Percentiles rank a stretch among this genome's conserved stretches.
These are phyloP conservation scores for Ascoidea rubescens DNA, from an alignment of 805 yeast genomes.

Conservation along the genomic window DNA sequence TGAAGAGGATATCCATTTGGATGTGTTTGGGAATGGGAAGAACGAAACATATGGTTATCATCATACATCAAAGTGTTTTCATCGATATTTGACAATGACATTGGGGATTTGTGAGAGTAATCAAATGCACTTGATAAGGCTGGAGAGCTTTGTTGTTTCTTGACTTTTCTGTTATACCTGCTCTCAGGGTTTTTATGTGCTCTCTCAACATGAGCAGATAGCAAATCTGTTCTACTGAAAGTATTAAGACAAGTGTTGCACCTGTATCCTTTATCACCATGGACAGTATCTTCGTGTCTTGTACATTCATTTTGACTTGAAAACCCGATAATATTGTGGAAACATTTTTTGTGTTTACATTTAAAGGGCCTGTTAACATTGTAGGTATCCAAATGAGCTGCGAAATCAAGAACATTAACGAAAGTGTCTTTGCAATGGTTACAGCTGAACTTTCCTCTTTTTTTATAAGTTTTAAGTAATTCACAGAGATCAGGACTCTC, in stretches of 20 bases:
- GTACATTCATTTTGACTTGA: constrained; percentile 5
- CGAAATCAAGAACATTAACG: constrained; percentile 5
- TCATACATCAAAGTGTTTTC: too few species aligned
- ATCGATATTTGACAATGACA: too few species aligned
- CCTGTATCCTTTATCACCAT: constrained; percentile 6
- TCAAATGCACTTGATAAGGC: neutral
- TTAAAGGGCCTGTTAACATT: constrained; percentile 3
- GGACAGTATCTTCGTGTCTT: constrained; percentile 6
- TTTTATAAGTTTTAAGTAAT: constrained; percentile 4
- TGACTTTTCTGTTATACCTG: constrained; percentile 11
- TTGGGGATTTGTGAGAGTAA: too few species aligned
- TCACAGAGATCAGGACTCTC: neutral
- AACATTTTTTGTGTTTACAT: constrained; percentile 4
- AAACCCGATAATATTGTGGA: constrained; percentile 7
- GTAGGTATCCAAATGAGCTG: constrained; percentile 7
- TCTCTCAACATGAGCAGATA: constrained; percentile 7
- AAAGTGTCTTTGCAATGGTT: constrained; percentile 7
- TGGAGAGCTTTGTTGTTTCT: neutral
- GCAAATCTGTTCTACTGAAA: constrained; percentile 7
- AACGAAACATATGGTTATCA: too few species aligned
- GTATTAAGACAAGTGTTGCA: constrained; percentile 4
- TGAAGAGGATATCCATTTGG: too few species aligned
- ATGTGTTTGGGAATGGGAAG: too few species aligned
- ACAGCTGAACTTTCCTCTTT: constrained; percentile 23
- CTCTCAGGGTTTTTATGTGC: constrained; percentile 7